Base-by-base conservation (phyloP, 805 yeast species). In the Zygoascus biomembranicola region DNA sequence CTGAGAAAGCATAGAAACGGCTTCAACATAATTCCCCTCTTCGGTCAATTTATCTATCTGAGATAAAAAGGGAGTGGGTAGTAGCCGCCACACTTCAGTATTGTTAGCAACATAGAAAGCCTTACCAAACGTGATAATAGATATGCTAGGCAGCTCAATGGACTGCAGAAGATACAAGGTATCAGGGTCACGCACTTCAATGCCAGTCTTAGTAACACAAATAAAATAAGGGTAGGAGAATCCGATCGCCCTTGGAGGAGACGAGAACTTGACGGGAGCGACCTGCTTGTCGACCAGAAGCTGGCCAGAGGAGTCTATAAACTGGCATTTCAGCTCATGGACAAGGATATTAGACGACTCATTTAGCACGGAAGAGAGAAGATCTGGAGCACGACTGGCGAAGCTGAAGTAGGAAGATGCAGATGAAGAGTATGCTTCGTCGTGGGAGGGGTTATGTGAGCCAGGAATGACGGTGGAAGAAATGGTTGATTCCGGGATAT, bases 191-290 rank as follows among this genome's bases (percentile, higher is more conserved):
- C 73, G 59, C 1, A 78, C 55, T 49, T 73, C 75, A 0, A 78
- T 55, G 5, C 64, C 57, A 37, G 62, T 63, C 8, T 55, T 51
- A 31, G 66, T 59, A 1, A 63, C 57, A 5, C 69, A 49, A 5
- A 76, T 49, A 13, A 76, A 54, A 55, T 73, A 77, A 0, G 80
- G 80, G 50, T 73, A 71, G 65, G 67, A 64, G 55, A 63, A 70
- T 32, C 60, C 65, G 14, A 72, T 58, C 50, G 54, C 53, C 28
- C 61, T 57, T 9, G 75, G 71, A 23, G 59, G 47, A 14, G 35
- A 28, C 6, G 18, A 28, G 5, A 46, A 32, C 14, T 10, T 32
- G 5, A 32, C 18, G 4, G 20, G 23, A 14, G 41, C 39, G 2
- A 31, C 32, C 11, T 43, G 13, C n/a, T 49, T 49, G 13, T 49